phyloP scores from a whole-genome alignment of 495 filamentous ascomycete species.

The Talaromyces adpressus region DNA sequence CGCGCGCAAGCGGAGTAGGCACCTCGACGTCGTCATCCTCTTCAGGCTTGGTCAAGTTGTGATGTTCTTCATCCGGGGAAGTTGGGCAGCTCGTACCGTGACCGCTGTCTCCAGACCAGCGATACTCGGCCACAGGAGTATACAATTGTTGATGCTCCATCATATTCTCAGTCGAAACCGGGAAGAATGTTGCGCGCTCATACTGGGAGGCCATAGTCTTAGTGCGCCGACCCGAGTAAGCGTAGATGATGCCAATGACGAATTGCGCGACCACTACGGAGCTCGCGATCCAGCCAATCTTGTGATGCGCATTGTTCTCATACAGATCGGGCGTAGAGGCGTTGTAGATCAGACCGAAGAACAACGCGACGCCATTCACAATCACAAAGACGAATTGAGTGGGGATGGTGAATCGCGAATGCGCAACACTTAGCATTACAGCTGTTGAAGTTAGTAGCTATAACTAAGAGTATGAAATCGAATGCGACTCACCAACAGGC shows the following conservation, averaged over 20 bases:
- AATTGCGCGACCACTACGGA: conserved; percentile 64
- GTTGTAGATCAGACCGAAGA: conserved; percentile 74
- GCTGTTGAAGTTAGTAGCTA: conserved; percentile 36
- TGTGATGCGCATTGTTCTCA: conserved; percentile 80
- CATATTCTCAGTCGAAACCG: conserved; percentile 61
- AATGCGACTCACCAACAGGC: conserved; percentile 58
- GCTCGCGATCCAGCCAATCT: conserved; percentile 80
- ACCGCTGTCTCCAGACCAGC: conserved; percentile 80
- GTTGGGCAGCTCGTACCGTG: conserved; percentile 72
- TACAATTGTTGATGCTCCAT: conserved; percentile 52
- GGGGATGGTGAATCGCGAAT: conserved; percentile 66
- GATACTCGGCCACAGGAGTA: conserved; percentile 39
- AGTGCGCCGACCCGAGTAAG: conserved; percentile 33
- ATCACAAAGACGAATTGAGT: conserved; percentile 71
- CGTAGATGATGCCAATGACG: conserved; percentile 56
- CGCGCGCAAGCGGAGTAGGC: conserved; percentile 21
- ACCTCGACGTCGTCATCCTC: conserved; percentile 38
- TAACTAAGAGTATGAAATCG: neutral
- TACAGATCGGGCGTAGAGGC: conserved; percentile 82
- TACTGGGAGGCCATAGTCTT: conserved; percentile 16
- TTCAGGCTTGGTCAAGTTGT: conserved; percentile 35
- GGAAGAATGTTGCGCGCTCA: conserved; percentile 53
- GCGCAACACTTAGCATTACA: conserved; percentile 77
- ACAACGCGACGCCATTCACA: conserved; percentile 61
- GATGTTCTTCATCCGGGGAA: conserved; percentile 44